Evolutionary conservation across 768 basidiomycete species (phyloP).

Genomic region (Tubosaeta brunneosetosa): DNA sequence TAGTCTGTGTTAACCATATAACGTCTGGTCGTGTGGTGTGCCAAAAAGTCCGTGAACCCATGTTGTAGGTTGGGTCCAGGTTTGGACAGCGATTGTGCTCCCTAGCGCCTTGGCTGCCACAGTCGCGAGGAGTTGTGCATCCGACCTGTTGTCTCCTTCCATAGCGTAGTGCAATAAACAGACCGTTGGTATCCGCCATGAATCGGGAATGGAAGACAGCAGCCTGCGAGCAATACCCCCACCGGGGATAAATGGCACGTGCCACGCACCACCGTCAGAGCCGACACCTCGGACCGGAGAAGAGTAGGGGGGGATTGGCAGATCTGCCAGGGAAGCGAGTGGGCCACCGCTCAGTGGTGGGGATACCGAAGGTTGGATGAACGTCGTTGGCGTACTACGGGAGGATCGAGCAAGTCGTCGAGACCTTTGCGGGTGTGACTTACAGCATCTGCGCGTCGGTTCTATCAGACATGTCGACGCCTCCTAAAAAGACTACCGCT

Average conservation of each 20-base stretch:
- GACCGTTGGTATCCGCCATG: conserved; percentile 51
- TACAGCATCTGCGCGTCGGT: conserved; percentile 78
- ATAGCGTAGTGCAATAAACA: conserved; percentile 69
- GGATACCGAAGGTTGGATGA: conserved; percentile 43
- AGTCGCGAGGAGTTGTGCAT: conserved; percentile 60
- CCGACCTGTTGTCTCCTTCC: conserved; percentile 77
- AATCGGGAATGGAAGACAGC: conserved; percentile 49
- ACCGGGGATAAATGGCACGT: conserved; percentile 72
- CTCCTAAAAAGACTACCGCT: conserved; percentile 61
- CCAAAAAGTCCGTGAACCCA: conserved; percentile 65
- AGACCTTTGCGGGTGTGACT: conserved; percentile 17
- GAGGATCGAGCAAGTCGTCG: conserved; percentile 1
- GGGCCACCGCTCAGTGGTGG: conserved; percentile 42
- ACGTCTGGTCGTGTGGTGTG: conserved; percentile 63
- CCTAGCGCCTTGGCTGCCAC: conserved; percentile 48
- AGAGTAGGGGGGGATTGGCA: conserved; percentile 53
- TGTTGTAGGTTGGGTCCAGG: conserved; percentile 62
- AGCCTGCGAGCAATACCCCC: conserved; percentile 70
- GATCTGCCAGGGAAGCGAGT: conserved; percentile 38
- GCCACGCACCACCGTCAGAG: conserved; percentile 23
- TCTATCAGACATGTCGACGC: conserved; percentile 70
- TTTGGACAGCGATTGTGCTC: conserved; percentile 24
- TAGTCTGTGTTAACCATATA: conserved; percentile 51
- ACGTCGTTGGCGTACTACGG: conserved; percentile 61
- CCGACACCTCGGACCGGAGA: conserved; percentile 39